A percentile compares a stretch with the other conserved stretches of the same genome.
Evolutionary conservation across 2,329 filamentous ascomycete genomes (phyloP).

Genomic region (Botryotinia calthae): DNA sequence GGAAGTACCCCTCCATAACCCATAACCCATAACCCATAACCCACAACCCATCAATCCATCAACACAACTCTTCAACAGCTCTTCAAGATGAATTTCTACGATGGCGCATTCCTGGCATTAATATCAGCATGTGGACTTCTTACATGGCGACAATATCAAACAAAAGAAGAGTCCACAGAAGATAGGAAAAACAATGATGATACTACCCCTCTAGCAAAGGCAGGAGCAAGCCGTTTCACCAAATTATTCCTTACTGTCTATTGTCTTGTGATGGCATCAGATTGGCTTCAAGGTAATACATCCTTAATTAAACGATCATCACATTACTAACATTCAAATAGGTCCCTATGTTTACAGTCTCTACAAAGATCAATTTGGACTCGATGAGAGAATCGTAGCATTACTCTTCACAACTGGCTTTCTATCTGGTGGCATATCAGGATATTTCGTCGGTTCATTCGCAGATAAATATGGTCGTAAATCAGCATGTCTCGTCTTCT

Average conservation of each 20-base stretch:
- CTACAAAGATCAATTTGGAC: constrained; percentile 38
- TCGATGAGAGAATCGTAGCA: constrained; percentile 35
- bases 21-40: not conserved
- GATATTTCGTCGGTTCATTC: constrained; percentile 38
- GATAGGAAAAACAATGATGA: constrained; percentile 24
- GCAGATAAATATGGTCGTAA: constrained; percentile 43
- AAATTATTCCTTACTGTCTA: constrained; percentile 45
- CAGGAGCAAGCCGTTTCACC: constrained; percentile 33
- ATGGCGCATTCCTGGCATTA: constrained; percentile 31
- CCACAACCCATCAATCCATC: not conserved
- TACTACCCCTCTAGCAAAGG: constrained; percentile 31
- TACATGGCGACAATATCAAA: constrained; percentile 34
- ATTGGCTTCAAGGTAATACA: constrained; percentile 50
- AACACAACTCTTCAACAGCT: not conserved
- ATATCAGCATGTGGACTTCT: constrained; percentile 33
- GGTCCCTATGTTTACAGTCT: constrained; percentile 39
- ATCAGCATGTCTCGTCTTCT: constrained; percentile 54
- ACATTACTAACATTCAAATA: constrained; percentile 37
- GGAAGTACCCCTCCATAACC: not conserved
- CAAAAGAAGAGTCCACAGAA: constrained; percentile 24
- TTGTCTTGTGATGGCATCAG: constrained; percentile 49
- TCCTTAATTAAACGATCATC: constrained; percentile 23
- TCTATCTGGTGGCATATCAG: constrained; percentile 37
- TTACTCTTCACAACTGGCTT: constrained; percentile 38
- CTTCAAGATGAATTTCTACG: constrained; percentile 33